Percentiles rank a stretch among this genome's conserved stretches.
These are phyloP conservation scores for Coix lacrymajobi DNA, from an alignment of 176 grass and related monocot genomes.

Conservation along the genomic window DNA sequence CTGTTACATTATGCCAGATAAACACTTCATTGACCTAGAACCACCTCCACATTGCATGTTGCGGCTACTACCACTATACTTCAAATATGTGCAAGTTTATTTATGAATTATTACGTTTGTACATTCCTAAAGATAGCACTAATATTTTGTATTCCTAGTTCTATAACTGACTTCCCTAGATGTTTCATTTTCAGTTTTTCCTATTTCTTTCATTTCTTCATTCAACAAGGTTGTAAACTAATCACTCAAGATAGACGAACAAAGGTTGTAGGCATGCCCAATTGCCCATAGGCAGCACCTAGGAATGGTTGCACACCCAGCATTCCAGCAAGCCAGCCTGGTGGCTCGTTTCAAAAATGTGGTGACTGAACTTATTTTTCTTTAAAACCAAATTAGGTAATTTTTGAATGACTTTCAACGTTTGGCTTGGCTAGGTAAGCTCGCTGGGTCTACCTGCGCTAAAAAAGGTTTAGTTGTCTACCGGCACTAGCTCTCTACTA, in stretches of 20 bases:
- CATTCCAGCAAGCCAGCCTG: no score
- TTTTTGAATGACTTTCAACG: neutral
- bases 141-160: neutral
- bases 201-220: neutral
- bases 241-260: neutral
- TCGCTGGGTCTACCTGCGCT: no score
- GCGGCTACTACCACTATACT: neutral
- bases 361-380: neutral
- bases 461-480: neutral
- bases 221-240: neutral
- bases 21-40: neutral
- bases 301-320: neutral
- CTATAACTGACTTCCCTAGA: neutral
- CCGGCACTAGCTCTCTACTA: neutral
- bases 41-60: neutral
- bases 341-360: neutral
- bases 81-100: neutral
- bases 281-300: neutral
- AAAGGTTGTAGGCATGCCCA: neutral
- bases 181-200: neutral
- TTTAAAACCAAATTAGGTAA: neutral
- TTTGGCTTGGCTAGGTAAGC: neutral
- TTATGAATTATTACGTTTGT: neutral
- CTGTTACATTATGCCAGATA: neutral
- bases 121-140: neutral